A percentile compares a stretch with the other conserved stretches of the same genome.
phyloP scores from a whole-genome alignment of 2,329 filamentous ascomycete species.

The Colletotrichum cereale region DNA sequence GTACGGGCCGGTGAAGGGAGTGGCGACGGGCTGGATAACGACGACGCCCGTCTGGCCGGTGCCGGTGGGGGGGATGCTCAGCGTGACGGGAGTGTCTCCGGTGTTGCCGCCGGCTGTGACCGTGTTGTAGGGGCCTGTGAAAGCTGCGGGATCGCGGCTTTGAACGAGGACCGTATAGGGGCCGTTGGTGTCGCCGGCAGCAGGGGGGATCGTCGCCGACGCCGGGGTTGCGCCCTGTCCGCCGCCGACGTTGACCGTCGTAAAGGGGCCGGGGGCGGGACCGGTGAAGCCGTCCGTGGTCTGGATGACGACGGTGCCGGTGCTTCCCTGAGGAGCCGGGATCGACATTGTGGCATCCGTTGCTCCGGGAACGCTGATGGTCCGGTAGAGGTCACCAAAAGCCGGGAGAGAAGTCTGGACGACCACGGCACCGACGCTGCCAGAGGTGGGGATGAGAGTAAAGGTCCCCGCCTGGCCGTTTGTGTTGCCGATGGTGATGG shows the following conservation, averaged over 20 bases:
- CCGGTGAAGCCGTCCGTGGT: constrained; percentile 27
- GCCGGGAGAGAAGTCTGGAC: constrained; percentile 21
- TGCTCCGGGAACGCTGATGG: constrained; percentile 15
- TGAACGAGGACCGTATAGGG: constrained; percentile 20
- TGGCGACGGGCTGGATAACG: constrained; percentile 24
- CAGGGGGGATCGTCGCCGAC: constrained; percentile 25
- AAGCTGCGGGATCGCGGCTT: constrained; percentile 1
- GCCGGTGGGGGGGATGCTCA: constrained; percentile 30
- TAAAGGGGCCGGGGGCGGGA: constrained; percentile 15
- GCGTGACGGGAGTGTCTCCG: constrained; percentile 1
- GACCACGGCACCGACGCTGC: constrained; percentile 24
- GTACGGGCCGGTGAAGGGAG: constrained; percentile 28
- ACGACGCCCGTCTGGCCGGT: constrained; percentile 16
- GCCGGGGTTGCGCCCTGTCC: constrained; percentile 4
- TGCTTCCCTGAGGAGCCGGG: constrained; percentile 21
- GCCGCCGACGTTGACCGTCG: constrained; percentile 17
- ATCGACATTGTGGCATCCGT: constrained; percentile 19
- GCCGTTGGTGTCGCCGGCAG: background rate
- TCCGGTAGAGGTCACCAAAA: constrained; percentile 6
- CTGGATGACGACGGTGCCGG: constrained; percentile 22
- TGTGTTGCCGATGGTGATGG: constrained; percentile 13
- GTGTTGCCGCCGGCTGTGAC: constrained; percentile 32
- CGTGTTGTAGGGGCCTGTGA: constrained; percentile 21
- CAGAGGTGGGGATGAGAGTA: constrained; percentile 21
- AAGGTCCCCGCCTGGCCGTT: constrained; percentile 6